Percentiles rank a stretch among this genome's conserved stretches.
These are phyloP conservation scores for Clonostachys solani DNA, from an alignment of 2,329 filamentous ascomycete genomes.

Conservation along the genomic window DNA sequence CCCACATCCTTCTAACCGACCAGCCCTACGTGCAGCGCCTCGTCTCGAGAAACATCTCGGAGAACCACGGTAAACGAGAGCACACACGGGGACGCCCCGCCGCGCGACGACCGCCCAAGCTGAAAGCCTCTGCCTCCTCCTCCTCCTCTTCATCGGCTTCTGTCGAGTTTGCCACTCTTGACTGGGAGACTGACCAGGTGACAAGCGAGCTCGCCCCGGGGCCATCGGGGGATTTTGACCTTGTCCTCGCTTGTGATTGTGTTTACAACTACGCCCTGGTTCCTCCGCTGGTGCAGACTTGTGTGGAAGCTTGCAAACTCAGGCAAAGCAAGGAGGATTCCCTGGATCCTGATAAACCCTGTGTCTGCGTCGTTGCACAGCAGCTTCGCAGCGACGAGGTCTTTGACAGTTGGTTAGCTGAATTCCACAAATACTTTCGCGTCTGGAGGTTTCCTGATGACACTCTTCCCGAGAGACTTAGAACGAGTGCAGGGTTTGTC, in stretches of 20 bases:
- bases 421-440: slow-evolving; percentile 62
- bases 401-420: slow-evolving; percentile 74
- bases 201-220: slow-evolving; percentile 30
- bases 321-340: slow-evolving; percentile 20
- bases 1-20: slow-evolving; percentile 76
- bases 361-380: slow-evolving; percentile 80
- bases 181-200: slow-evolving; percentile 75
- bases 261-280: slow-evolving; percentile 92
- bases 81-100: neutral
- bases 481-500: slow-evolving; percentile 68
- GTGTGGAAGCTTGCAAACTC: slow-evolving; percentile 67
- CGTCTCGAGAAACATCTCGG: slow-evolving; percentile 69
- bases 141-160: slow-evolving; percentile 15
- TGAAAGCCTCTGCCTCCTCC: slow-evolving; percentile 4
- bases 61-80: slow-evolving; percentile 39
- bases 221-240: slow-evolving; percentile 53
- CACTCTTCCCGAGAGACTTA: slow-evolving; percentile 53
- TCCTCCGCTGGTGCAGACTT: slow-evolving; percentile 76
- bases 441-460: slow-evolving; percentile 73
- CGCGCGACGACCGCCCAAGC: neutral
- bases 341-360: slow-evolving; percentile 31
- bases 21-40: slow-evolving; percentile 79
- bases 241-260: slow-evolving; percentile 84
- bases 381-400: slow-evolving; percentile 83
- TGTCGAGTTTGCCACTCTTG: slow-evolving; percentile 59